Base-by-base conservation (phyloP, 2,329 filamentous ascomycete genomes). In the Corinectria fuckeliana region DNA sequence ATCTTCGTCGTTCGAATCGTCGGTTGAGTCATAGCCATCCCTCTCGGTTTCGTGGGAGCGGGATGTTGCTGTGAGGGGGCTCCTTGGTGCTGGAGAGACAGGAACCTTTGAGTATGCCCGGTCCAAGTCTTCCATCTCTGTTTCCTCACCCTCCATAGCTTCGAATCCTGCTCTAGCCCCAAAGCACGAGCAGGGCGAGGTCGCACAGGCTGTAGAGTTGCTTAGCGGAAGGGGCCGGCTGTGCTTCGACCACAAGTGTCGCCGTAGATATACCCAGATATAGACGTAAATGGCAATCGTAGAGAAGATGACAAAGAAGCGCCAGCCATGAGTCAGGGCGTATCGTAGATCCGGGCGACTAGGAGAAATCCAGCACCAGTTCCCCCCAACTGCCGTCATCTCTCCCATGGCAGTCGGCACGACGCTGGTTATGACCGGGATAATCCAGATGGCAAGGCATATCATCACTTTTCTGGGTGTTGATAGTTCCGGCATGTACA, bases 331-430 rank as follows among this genome's bases (percentile, higher is more conserved):
- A 0, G 77, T 78, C 48, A 82, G 70, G 2, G 69, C 74, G 57
- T 81, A 82, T 23, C 80, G 76, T n/a, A 80, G 70, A 11, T 74
- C 75, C 23, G 71, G 63, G n/a, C 74, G 68, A 2, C 71, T 62
- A 11, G 69, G 61, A 11, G 72, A 68, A 58, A 82, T 81, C 80
- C 80, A 82, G 66, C 80, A 81, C 79, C 80, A 82, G 57, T 81
- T 81, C 0, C 79, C 79, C 3, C 77, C 77, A 0, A 80, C 77
- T 16, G 67, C 67, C 21, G 51, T 36, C 61, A 69, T 70, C 23
- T 67, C 60, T 2, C 67, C 66, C 34, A 53, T 50, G 1, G 59
- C 50, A 6, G 64, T 64, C 0, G 67, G 64, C 1, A 64, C 55
- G 2, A 69, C 54, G 18, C 64, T 67, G 7, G 67, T 70, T 2